Base-by-base conservation (phyloP, 805 yeast species). In the Yamadazyma philogaea region DNA sequence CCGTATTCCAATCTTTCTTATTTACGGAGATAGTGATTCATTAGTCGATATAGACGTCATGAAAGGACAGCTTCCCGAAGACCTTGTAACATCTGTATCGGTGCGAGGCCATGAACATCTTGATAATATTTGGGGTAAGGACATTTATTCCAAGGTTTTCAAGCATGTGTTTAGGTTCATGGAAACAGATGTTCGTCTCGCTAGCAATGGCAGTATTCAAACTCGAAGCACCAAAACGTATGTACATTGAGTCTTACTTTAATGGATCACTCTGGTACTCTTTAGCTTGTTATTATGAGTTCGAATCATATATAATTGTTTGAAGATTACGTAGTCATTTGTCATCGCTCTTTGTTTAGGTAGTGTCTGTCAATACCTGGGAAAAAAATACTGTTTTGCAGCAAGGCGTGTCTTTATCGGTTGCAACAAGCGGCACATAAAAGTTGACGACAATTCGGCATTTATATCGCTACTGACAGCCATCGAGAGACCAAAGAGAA, bases 121-220 rank as follows among this genome's bases (percentile, higher is more conserved):
- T 56, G 98, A 91, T 57, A 78, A 91, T 43, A 64, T 90, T 12
- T 90, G 98, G 98, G 96, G 95, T 7, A 62, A 73, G 7, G 79
- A 81, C 40, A 87, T 84, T 3, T 47, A 53, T 14, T 54, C 54
- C 4, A 39, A 39, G 19, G 73, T 70, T 17, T 68, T 70, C 47
- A 59, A 54, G 26, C 56, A 57, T 40, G 73, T 70, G 2, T 46
- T 61, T 18, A 28, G 42, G 14, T 52, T 49, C 32, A n/a, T 43
- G 40, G 33, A 35, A 11, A 34, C 37, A 6, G 42, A 42, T 22
- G 20, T 38, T 15, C 28, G 39, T n/a, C 12, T 34, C 6, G 17
- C 4, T 19, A 34, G 24, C 10, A 42, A 42, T 14, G 45, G 45
- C 18, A 20, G 41, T 7, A 38, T 31, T 12, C 28, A 24, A 11